Evolutionary conservation across 257 asterid genomes (phyloP).

Genomic region (Penstemon davidsonii): DNA sequence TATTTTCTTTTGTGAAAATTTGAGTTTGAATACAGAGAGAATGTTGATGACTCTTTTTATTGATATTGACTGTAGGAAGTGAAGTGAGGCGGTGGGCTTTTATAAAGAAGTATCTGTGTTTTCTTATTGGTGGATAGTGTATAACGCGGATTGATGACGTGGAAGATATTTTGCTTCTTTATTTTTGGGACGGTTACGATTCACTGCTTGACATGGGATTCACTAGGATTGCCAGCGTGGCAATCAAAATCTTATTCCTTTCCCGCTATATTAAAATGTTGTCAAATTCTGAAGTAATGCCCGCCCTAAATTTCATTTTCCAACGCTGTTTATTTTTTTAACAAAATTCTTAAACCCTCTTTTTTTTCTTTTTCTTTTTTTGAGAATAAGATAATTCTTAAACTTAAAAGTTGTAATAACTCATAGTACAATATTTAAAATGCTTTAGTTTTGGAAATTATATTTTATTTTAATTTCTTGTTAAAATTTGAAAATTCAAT

Average conservation of each 20-base stretch:
- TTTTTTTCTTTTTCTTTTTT: no score
- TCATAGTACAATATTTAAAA: no score
- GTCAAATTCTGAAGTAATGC: no score
- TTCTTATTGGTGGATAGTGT: conserved; percentile 14
- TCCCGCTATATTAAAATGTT: no score
- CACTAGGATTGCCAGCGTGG: conserved; percentile 18
- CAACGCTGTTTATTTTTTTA: no score
- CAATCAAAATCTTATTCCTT: neutral
- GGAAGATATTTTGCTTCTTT: neutral
- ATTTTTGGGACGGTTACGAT: neutral
- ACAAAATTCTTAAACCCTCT: no score
- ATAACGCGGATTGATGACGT: conserved; percentile 16
- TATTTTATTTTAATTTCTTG: no score
- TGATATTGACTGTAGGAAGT: neutral
- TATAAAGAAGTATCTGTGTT: neutral
- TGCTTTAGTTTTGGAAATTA: no score
- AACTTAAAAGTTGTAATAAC: no score
- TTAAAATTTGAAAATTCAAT: no score
- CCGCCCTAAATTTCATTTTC: no score
- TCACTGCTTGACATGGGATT: neutral
- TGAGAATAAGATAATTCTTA: no score
- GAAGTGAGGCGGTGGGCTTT: neutral
- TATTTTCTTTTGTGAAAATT: neutral
- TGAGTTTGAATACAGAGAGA: neutral
- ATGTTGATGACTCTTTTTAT: neutral